Evolutionary conservation across 108 stramenopile genomes (phyloP), one percentile per base, ranked within the genome.

Genomic region (Skeletonema costatum): DNA sequence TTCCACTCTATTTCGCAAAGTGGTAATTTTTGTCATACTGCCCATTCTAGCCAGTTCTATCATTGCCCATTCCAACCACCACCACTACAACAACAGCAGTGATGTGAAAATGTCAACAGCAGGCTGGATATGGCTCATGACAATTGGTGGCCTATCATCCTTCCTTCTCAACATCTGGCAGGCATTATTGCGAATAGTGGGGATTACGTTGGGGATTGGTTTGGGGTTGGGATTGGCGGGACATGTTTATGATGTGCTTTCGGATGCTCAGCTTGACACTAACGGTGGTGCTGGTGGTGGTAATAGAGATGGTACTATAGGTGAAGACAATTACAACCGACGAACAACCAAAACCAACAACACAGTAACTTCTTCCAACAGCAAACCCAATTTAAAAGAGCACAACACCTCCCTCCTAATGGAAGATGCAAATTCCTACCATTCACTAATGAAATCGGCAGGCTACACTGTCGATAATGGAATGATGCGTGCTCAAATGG

Each of bases 191-290:
- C 70, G 82, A 35, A 73, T 87, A 5, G 25, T 87, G 14, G 90
- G 88, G 8, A 68, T 78, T 10, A 62, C 89, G n/a, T 59, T 91
- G 12, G 91, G 93, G 1, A 67, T 91, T 32, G 93, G 87, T 12
- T 30, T 94, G 32, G 93, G 93, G 10, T 66, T 90, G 46, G 90
- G 93, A 5, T 78, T 92, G 66, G 91, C 91, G 10, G 73, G 81
- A 42, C 90, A 94, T 65, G 85, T 94, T 25, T 87, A 87, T 60
- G 89, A 92, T 60, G 80, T 74, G 44, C 58, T 90, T 61, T 74
- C 87, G 46, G 74, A 80, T 53, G 35, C 25, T 60, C 6, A 29
- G 50, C 36, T 32, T 13, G 46, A 75, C 69, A 69, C 35, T 68
- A n/a, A n/a, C n/a, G n/a, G n/a, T n/a, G n/a, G 42, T 4, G 14